Conservation (phyloP, 495 filamentous ascomycete species). For the Hypoxylon crocopeplum region DNA sequence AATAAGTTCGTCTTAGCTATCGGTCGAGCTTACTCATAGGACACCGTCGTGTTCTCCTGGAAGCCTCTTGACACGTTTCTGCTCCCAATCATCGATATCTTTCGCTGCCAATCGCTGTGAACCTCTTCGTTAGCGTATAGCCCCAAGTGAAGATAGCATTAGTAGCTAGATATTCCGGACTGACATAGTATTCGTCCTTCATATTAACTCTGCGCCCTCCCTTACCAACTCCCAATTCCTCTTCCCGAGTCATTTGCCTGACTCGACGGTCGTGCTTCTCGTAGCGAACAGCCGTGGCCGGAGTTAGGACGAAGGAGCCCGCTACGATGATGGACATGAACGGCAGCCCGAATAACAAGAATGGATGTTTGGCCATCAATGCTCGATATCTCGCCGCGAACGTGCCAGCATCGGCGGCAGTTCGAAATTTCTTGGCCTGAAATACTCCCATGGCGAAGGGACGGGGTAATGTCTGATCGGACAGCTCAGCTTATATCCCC, state of each 20-base stretch:
- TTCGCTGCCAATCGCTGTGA: slow-evolving; percentile 83
- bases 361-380: slow-evolving; percentile 74
- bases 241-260: slow-evolving; percentile 78
- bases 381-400: slow-evolving; percentile 79
- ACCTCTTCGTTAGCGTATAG: slow-evolving; percentile 8
- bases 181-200: slow-evolving; percentile 92
- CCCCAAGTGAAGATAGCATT: not conserved
- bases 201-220: slow-evolving; percentile 75
- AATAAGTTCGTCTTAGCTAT: not conserved
- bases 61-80: slow-evolving; percentile 87
- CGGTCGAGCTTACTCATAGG: slow-evolving; percentile 55
- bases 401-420: slow-evolving; percentile 62
- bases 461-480: no score
- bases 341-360: slow-evolving; percentile 93
- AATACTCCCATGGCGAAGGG: slow-evolving; percentile 70
- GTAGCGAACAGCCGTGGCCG: slow-evolving; percentile 90
- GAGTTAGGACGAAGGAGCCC: slow-evolving; percentile 92
- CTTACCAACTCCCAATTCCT: slow-evolving; percentile 80
- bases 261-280: slow-evolving; percentile 90
- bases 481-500: no score
- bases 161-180: slow-evolving; percentile 39
- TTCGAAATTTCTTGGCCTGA: slow-evolving; percentile 72
- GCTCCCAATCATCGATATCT: slow-evolving; percentile 95
- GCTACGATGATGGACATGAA: slow-evolving; percentile 93
- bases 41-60: slow-evolving; percentile 88